Evolutionary conservation across 2,329 filamentous ascomycete species (phyloP), one percentile per base, ranked within the genome.

Genomic region (Colletotrichum tropicale): DNA sequence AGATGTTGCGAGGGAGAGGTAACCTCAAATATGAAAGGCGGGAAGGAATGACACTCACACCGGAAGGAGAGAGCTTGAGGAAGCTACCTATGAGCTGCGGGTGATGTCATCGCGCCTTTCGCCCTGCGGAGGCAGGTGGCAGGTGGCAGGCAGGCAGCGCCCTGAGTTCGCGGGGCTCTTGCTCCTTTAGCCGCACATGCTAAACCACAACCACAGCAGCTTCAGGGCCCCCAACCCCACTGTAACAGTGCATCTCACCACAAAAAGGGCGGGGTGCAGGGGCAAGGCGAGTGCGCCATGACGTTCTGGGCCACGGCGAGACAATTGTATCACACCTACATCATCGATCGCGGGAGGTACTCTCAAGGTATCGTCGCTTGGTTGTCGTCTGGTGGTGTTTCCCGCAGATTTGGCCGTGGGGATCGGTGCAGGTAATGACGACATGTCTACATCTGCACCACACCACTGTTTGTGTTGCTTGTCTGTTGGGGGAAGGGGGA

Each of bases 241-340:
- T 56, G 24, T 26, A 55, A 55, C n/a, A 21, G 28, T 32, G 26
- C 16, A 62, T 4, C 3, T 21, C 28, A 62, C 55, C 15, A 18
- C 5, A 2, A 43, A 56, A 52, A 52, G 43, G 43, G 43, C 10
- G 43, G 43, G 43, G n/a, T 43, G 43, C 43, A 52, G 43, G 43
- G 43, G n/a, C 43, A 6, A 24, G 38, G 21, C 55, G 13, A 10
- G 21, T 12, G 32, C 36, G 70, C 55, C 66, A 75, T 75, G 73
- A 75, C 73, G 73, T 75, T 26, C 58, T 21, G 73, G 73, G 60
- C 43, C 58, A 65, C 68, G 36, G 68, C 60, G 68, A 76, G 70
- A 76, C 74, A 52, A 74, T 76, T 69, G 74, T 74, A 74, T 76
- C 74, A 76, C 74, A 74, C 65, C 74, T 73, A 74, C 74, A 76